Base-by-base conservation (phyloP, 2,329 filamentous ascomycete species). In the Cladophialophora exuberans region DNA sequence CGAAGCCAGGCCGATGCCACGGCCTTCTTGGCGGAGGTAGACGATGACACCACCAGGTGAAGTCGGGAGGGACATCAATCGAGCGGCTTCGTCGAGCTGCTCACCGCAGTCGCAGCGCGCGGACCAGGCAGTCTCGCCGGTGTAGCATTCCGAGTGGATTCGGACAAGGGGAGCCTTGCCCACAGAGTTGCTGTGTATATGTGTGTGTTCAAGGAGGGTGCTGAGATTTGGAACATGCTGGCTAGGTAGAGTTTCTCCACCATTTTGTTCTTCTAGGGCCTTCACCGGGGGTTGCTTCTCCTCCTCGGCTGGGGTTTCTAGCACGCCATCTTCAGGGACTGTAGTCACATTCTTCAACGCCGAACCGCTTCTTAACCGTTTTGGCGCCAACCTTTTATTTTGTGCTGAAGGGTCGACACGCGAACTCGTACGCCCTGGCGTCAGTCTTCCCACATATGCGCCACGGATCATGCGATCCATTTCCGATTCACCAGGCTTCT, bases 111-210 rank as follows among this genome's bases (percentile, higher is more conserved):
- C 94, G 75, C 94, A 99, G 23, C 94, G 86, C 30, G 94, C 93
- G 6, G 92, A 97, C 94, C 94, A 97, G 1, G 95, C 94, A 1
- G 94, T 99, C 78, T 99, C 94, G 56, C 94, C 94, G 0, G 94
- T 99, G 73, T 99, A 99, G 75, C 94, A 99, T 73, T 99, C 94
- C 2, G 90, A 96, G 72, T 99, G 94, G 68, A 99, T 99, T 54
- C 94, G 83, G 42, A 99, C 93, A 33, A 99, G 78, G 0, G 94
- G 90, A 1, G 87, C 73, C 35, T 62, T 64, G 42, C 43, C 54
- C 1, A 15, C 6, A 7, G 36, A 41, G n/a, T 28, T 36, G 26
- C 38, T 6, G 6, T 38, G 25, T 13, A 61, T 23, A 23, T 41
- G 36, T 30, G 25, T 26, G 6, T 41, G 20, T 18, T 54, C 58